Evolutionary conservation across 1,284 basidiomycete genomes (phyloP).

Genomic region (Trametes pubescens): DNA sequence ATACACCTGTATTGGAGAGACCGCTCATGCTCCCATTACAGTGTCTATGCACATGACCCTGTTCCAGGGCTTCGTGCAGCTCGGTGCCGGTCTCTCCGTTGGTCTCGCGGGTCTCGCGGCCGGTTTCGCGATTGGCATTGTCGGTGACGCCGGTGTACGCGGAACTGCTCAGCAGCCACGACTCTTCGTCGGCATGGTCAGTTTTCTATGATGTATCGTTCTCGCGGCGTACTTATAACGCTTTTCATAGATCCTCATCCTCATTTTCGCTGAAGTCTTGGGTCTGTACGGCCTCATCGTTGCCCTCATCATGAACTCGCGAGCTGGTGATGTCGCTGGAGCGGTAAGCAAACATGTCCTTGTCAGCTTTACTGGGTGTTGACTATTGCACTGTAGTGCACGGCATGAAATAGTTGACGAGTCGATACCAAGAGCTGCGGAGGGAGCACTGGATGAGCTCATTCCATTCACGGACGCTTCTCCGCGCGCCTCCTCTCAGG

Average conservation of each 20-base stretch:
- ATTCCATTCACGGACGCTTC: slow-evolving; percentile 21
- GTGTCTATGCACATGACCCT: slow-evolving; percentile 67
- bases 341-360: slow-evolving; percentile 31
- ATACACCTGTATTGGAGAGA: neutral
- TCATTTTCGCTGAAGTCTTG: slow-evolving; percentile 89
- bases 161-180: slow-evolving; percentile 92
- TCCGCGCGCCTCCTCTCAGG: slow-evolving; percentile 20
- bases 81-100: slow-evolving; percentile 89
- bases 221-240: neutral
- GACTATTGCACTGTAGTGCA: slow-evolving; percentile 20
- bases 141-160: slow-evolving; percentile 94
- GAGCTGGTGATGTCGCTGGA: slow-evolving; percentile 44
- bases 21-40: slow-evolving; percentile 37
- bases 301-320: slow-evolving; percentile 70
- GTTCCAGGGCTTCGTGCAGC: slow-evolving; percentile 88
- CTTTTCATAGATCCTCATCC: slow-evolving; percentile 62
- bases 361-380: neutral
- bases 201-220: neutral
- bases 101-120: slow-evolving; percentile 91
- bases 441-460: slow-evolving; percentile 18
- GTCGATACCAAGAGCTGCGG: slow-evolving; percentile 11
- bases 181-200: slow-evolving; percentile 89
- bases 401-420: slow-evolving; percentile 23
- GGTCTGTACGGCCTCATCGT: slow-evolving; percentile 88
- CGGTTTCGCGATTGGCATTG: slow-evolving; percentile 93